These are phyloP conservation scores for Aspergillus texensis DNA, from an alignment of 2,329 filamentous ascomycete genomes.

Conservation along the genomic window DNA sequence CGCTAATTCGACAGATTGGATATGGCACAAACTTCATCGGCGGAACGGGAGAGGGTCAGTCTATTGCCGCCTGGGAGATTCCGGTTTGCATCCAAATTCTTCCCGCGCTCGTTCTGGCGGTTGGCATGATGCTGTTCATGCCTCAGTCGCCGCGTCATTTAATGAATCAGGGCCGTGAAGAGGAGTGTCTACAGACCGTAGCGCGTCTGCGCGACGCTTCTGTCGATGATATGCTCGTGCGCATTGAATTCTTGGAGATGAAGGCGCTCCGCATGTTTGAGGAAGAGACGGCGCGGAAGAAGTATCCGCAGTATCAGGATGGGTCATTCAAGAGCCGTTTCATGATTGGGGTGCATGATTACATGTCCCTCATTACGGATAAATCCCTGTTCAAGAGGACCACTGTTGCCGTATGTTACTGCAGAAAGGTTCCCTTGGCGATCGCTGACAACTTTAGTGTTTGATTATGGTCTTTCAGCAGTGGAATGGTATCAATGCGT, in stretches of 20 bases:
- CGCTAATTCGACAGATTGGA: conserved; percentile 34
- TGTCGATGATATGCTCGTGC: conserved; percentile 67
- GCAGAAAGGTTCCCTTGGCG: conserved; percentile 48
- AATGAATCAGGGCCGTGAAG: conserved; percentile 67
- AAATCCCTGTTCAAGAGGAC: conserved; percentile 41
- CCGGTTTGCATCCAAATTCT: conserved; percentile 72
- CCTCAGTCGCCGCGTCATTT: conserved; percentile 77
- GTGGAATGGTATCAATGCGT: conserved; percentile 48
- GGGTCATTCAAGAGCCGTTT: conserved; percentile 64
- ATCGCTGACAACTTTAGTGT: conserved; percentile 63
- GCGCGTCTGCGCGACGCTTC: conserved; percentile 66
- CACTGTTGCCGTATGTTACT: conserved; percentile 38
- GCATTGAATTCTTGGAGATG: conserved; percentile 77
- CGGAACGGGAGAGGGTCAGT: conserved; percentile 61
- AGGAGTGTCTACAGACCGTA: conserved; percentile 65
- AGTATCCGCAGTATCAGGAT: conserved; percentile 67
- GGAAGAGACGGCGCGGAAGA: conserved; percentile 65
- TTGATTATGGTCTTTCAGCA: conserved; percentile 47
- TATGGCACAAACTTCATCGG: conserved; percentile 64
- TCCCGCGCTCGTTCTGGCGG: conserved; percentile 66
- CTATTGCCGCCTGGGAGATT: conserved; percentile 71
- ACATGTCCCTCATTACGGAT: conserved; percentile 36
- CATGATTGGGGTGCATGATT: conserved; percentile 60
- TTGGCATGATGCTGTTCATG: conserved; percentile 74
- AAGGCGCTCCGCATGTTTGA: conserved; percentile 76